These are phyloP conservation scores for Cadophora malorum DNA, from an alignment of 2,329 filamentous ascomycete genomes.

Conservation along the genomic window DNA sequence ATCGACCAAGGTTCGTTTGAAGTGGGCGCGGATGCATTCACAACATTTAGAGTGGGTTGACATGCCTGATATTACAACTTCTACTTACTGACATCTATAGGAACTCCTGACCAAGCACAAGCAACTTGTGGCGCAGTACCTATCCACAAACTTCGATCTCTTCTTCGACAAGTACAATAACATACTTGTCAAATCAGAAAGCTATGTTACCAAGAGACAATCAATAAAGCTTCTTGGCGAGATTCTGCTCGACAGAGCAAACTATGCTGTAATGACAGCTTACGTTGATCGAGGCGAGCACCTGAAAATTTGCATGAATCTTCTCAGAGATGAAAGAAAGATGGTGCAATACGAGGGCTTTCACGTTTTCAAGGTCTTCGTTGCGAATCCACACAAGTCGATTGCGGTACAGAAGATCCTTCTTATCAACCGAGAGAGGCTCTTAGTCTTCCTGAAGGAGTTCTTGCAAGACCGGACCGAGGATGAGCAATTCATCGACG, in stretches of 20 bases:
- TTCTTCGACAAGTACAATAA: conserved; percentile 94
- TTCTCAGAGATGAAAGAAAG: conserved; percentile 91
- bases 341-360: conserved; percentile 99
- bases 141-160: conserved; percentile 86
- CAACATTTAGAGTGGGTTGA: conserved; percentile 82
- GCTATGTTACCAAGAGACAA: conserved; percentile 97
- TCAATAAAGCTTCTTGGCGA: conserved; percentile 97
- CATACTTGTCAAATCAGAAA: conserved; percentile 86
- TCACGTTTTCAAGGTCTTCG: conserved; percentile 99
- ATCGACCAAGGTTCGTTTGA: conserved; percentile 97
- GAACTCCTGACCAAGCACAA: conserved; percentile 96
- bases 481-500: conserved; percentile 97
- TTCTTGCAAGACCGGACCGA: conserved; percentile 96
- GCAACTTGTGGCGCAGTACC: conserved; percentile 83
- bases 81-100: conserved; percentile 54
- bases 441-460: conserved; percentile 85
- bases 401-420: conserved; percentile 93
- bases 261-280: conserved; percentile 97
- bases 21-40: conserved; percentile 96
- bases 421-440: conserved; percentile 92
- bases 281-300: conserved; percentile 97
- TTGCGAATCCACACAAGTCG: conserved; percentile 98
- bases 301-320: conserved; percentile 97
- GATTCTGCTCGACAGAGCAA: conserved; percentile 90
- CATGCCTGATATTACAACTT: not conserved